These are phyloP conservation scores for Candida caryicola DNA, from an alignment of 805 yeast genomes.

Conservation along the genomic window DNA sequence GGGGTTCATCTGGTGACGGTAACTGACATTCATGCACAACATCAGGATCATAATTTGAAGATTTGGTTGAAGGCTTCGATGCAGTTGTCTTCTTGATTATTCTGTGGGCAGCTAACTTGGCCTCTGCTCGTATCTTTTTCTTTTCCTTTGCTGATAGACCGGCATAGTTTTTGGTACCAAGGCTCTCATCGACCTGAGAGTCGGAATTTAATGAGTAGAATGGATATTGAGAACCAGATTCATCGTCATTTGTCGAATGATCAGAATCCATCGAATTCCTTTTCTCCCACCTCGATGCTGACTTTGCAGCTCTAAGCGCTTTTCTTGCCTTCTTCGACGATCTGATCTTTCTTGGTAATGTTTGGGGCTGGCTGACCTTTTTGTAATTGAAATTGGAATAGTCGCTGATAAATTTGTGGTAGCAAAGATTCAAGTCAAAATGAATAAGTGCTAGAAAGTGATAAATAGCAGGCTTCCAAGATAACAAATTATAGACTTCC, in stretches of 20 bases:
- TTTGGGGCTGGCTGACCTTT: slow-evolving; percentile 17
- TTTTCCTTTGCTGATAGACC: slow-evolving; percentile 17
- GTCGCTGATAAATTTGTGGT: slow-evolving; percentile 31
- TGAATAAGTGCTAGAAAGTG: slow-evolving; percentile 38
- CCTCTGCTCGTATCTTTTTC: slow-evolving; percentile 20
- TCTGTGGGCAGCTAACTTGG: slow-evolving; percentile 27
- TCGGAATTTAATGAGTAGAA: slow-evolving; percentile 13
- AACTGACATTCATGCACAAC: slow-evolving; percentile 46
- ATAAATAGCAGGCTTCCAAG: slow-evolving; percentile 42
- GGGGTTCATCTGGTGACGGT: slow-evolving; percentile 43
- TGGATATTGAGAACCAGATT: slow-evolving; percentile 8
- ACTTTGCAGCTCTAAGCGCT: slow-evolving; percentile 5
- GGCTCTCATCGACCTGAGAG: slow-evolving; percentile 23
- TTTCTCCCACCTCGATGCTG: slow-evolving; percentile 2
- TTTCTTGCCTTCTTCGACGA: slow-evolving; percentile 10
- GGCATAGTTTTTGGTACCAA: slow-evolving; percentile 15
- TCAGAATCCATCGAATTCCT: slow-evolving; percentile 3
- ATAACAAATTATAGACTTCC: slow-evolving; percentile 41
- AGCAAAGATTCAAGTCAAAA: slow-evolving; percentile 41
- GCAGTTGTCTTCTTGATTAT: slow-evolving; percentile 26
- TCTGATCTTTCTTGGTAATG: slow-evolving; percentile 10
- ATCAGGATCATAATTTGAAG: slow-evolving; percentile 46
- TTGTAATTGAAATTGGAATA: slow-evolving; percentile 27
- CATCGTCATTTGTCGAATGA: slow-evolving; percentile 8
- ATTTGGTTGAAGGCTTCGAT: slow-evolving; percentile 24